A percentile compares a stretch with the other conserved stretches of the same genome.
Conservation (phyloP, 2,329 filamentous ascomycete genomes). For the Atkinsonella hypoxylon region DNA sequence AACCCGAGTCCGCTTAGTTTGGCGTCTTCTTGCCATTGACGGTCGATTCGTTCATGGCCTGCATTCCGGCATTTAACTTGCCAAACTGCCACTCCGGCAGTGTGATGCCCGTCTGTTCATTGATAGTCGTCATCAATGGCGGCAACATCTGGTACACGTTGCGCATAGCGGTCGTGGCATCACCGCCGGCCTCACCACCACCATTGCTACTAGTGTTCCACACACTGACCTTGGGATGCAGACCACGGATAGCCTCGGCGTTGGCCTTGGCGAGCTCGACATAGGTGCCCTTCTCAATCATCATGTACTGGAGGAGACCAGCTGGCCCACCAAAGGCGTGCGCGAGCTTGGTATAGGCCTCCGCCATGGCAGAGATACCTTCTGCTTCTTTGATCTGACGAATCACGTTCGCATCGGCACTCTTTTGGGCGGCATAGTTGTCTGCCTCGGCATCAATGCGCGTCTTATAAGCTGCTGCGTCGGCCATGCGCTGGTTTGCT, state of each 20-base stretch:
- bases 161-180: slow-evolving; percentile 51
- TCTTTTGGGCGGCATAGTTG: slow-evolving; percentile 27
- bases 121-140: slow-evolving; percentile 71
- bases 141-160: slow-evolving; percentile 79
- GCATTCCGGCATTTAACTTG: slow-evolving; percentile 22
- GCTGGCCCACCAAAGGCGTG: slow-evolving; percentile 65
- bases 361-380: slow-evolving; percentile 64
- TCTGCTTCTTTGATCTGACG: slow-evolving; percentile 62
- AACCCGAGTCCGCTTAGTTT: not conserved
- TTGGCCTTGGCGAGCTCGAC: slow-evolving; percentile 69
- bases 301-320: slow-evolving; percentile 71
- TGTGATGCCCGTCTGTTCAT: slow-evolving; percentile 76
- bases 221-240: slow-evolving; percentile 81
- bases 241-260: slow-evolving; percentile 58
- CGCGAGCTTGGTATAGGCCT: slow-evolving; percentile 63
- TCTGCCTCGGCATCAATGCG: slow-evolving; percentile 32
- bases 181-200: slow-evolving; percentile 27
- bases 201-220: slow-evolving; percentile 64
- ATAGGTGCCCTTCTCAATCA: slow-evolving; percentile 76
- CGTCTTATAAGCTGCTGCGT: slow-evolving; percentile 39
- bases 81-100: slow-evolving; percentile 68
- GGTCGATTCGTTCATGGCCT: slow-evolving; percentile 17
- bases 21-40: slow-evolving; percentile 4
- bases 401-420: slow-evolving; percentile 48
- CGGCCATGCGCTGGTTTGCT: slow-evolving; percentile 37